Evolutionary conservation across 2,329 filamentous ascomycete species (phyloP).

Genomic region (Talaromyces amestolkiae): DNA sequence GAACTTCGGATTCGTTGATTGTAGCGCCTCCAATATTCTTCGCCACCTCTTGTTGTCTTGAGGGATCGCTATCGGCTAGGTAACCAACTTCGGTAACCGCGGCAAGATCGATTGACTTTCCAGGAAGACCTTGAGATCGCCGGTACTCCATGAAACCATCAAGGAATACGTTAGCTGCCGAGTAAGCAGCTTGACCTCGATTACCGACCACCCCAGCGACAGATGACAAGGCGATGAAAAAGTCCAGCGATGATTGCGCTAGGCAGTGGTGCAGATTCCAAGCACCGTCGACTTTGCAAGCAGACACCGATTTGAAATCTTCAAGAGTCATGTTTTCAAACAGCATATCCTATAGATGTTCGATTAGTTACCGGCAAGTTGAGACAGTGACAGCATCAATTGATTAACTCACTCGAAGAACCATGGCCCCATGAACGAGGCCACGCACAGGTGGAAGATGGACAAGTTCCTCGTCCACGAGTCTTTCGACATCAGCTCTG

Average conservation of each 20-base stretch:
- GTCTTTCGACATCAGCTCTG: constrained; percentile 30
- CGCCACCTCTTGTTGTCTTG: constrained; percentile 25
- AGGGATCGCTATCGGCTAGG: constrained; percentile 9
- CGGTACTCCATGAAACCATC: constrained; percentile 36
- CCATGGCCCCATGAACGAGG: constrained; percentile 49
- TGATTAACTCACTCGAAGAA: constrained; percentile 29
- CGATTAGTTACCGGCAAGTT: not conserved
- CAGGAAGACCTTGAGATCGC: constrained; percentile 20
- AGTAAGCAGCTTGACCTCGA: constrained; percentile 16
- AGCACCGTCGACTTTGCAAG: constrained; percentile 17
- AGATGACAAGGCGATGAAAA: constrained; percentile 15
- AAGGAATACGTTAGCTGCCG: constrained; percentile 28
- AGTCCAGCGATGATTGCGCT: constrained; percentile 17
- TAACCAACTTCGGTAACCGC: constrained; percentile 14
- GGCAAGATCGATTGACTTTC: constrained; percentile 13
- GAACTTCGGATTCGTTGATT: constrained; percentile 50
- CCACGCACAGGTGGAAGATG: constrained; percentile 40
- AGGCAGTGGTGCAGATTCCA: constrained; percentile 34
- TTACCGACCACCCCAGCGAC: constrained; percentile 15
- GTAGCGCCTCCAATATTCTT: constrained; percentile 27
- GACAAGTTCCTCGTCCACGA: constrained; percentile 24
- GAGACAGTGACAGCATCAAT: not conserved
- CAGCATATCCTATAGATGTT: constrained; percentile 25
- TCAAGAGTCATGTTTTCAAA: constrained; percentile 34
- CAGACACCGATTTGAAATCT: constrained; percentile 26